Evolutionary conservation across 495 filamentous ascomycete species (phyloP), one percentile per base, ranked within the genome.

Genomic region (Apiosordaria backusii): DNA sequence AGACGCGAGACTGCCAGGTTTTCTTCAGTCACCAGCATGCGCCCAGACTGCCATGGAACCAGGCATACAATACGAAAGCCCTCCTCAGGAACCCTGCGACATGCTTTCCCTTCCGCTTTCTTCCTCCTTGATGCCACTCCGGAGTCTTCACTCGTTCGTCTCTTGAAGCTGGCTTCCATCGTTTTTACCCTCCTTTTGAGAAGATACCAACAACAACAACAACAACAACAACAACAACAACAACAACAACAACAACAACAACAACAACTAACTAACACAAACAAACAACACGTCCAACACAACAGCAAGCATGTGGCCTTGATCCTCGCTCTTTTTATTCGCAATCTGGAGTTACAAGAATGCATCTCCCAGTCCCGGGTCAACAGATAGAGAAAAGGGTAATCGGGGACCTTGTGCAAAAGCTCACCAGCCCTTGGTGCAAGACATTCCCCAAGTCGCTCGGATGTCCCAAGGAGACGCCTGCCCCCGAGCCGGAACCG

Each of bases 111-210:
- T 40, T 4, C 64, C 21, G 1, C 19, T 54, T 22, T 29, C 62
- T 29, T 22, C 19, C n/a, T 50, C 9, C 19, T 22, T 59, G 23
- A 23, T 62, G 23, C 45, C 15, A 45, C 19, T 45, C 58, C 26
- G 16, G 16, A 53, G 67, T 64, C 67, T 68, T 68, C 67, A 68
- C 62, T 68, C 67, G 4, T 68, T 68, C 50, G 67, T 22, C 62
- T 59, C 52, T 58, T 45, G 23, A 55, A 45, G 13, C 22, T 61
- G 60, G 40, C 35, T 45, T 45, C 19, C 24, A n/a, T n/a, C 15
- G 9, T 29, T 45, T n/a, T 10, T 45, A 45, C 35, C 35, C 35
- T 45, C 35, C 35, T 45, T 45, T 45, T 45, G 35, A 45, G 35
- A 45, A 45, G 35, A 45, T 45, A 45, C n/a, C 35, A 45, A 45